Evolutionary conservation across 805 yeast species (phyloP).

Genomic region (Saccharomycopsis babjevae): DNA sequence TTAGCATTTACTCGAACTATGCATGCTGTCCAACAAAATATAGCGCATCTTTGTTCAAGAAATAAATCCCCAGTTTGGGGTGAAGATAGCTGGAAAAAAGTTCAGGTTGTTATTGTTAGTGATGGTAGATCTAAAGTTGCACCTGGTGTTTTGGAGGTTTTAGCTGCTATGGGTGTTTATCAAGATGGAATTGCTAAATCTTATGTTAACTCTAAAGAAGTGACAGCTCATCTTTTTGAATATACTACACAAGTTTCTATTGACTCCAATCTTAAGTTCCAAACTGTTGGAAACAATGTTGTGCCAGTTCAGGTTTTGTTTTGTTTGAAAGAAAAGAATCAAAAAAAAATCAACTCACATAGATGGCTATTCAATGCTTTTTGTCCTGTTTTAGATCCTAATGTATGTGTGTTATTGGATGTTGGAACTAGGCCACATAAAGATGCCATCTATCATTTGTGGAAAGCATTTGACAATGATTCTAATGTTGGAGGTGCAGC

Average conservation of each 20-base stretch:
- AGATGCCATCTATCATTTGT: conserved; percentile 79
- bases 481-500: conserved; percentile 99
- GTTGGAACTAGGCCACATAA: conserved; percentile 97
- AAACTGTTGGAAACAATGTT: conserved; percentile 79
- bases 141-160: conserved; percentile 73
- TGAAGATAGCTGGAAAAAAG: conserved; percentile 91
- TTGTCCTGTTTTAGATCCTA: conserved; percentile 87
- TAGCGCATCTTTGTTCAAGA: conserved; percentile 78
- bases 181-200: conserved; percentile 97
- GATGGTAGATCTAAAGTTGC: conserved; percentile 90
- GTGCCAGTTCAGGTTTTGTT: conserved; percentile 93
- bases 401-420: conserved; percentile 79
- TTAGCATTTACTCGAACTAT: conserved; percentile 81
- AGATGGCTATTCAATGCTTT: conserved; percentile 96
- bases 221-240: conserved; percentile 89
- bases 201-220: conserved; percentile 82
- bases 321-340: conserved; percentile 85
- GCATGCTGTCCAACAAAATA: conserved; percentile 88
- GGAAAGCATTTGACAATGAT: conserved; percentile 96
- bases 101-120: conserved; percentile 81
- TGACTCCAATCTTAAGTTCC: conserved; percentile 80
- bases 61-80: conserved; percentile 88
- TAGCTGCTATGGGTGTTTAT: conserved; percentile 92
- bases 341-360: conserved; percentile 92
- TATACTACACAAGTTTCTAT: conserved; percentile 92